Conservation (phyloP, 164 flowering plant genomes). For the Amborella trichopoda region DNA sequence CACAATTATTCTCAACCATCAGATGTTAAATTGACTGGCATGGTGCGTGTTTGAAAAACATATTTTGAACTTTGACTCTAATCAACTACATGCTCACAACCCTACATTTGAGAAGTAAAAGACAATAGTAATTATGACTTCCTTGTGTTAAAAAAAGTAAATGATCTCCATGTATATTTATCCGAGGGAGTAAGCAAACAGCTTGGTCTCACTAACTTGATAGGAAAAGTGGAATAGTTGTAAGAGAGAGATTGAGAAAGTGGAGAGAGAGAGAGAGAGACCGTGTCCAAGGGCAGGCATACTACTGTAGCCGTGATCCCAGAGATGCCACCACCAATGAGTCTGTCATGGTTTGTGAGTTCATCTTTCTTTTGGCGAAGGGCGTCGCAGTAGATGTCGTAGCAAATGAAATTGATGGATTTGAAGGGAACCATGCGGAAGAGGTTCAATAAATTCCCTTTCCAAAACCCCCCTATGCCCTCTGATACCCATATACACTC, state of each 20-base stretch:
- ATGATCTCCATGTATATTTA: no score
- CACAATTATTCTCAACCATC: no score
- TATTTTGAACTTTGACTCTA: no score
- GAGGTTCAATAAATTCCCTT: conserved; percentile 10
- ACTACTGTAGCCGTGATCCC: conserved; percentile 10
- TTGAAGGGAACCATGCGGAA: conserved; percentile 15
- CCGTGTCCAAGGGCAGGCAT: conserved; percentile 11
- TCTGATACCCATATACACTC: conserved; percentile 9
- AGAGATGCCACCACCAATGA: conserved; percentile 10
- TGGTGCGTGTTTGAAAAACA: no score
- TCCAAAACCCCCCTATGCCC: conserved; percentile 11
- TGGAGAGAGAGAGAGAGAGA: not conserved
- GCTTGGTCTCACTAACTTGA: no score
- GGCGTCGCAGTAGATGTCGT: conserved; percentile 11
- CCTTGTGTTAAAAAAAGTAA: no score
- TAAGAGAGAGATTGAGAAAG: not conserved
- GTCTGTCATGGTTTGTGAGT: conserved; percentile 8
- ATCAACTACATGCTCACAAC: no score
- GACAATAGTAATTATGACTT: no score
- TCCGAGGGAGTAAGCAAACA: no score
- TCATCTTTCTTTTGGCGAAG: conserved; percentile 2
- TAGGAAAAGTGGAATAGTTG: no score
- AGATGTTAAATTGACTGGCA: no score
- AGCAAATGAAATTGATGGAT: conserved; percentile 14
- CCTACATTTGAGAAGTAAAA: no score